Conservation (phyloP, 192 early-diverging fungal genomes). For the Backusella tuberculispora region DNA sequence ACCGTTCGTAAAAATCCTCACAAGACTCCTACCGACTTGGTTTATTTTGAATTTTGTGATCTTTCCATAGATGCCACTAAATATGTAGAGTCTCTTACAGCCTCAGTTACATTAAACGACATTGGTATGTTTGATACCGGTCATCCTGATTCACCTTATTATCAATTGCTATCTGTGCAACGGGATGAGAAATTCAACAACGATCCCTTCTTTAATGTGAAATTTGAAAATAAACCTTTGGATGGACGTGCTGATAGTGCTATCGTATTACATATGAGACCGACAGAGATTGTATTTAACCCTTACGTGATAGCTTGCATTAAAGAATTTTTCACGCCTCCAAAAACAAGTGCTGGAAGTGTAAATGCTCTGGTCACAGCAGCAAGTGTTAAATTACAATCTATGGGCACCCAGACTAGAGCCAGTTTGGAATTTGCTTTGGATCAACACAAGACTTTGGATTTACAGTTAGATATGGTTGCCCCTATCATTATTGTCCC, state of each 20-base stretch:
- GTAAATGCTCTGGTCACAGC: conserved; percentile 61
- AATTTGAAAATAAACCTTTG: conserved; percentile 74
- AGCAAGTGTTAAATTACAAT: conserved; percentile 71
- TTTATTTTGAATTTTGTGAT: conserved; percentile 65
- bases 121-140: conserved; percentile 65
- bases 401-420: conserved; percentile 73
- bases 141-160: conserved; percentile 58
- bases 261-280: conserved; percentile 68
- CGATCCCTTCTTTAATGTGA: conserved; percentile 58
- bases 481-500: conserved; percentile 89
- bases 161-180: conserved; percentile 57
- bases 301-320: conserved; percentile 65
- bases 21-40: conserved; percentile 38
- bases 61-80: conserved; percentile 60
- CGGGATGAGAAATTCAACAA: background rate
- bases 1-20: conserved; percentile 63
- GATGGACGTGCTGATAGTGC: conserved; percentile 76
- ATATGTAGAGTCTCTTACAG: conserved; percentile 53
- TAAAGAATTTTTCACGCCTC: conserved; percentile 73
- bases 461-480: conserved; percentile 79
- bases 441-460: conserved; percentile 74
- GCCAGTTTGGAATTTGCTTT: conserved; percentile 81
- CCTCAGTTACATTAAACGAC: conserved; percentile 60
- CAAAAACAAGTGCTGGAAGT: conserved; percentile 61
- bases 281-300: conserved; percentile 81